phyloP scores from a whole-genome alignment of 495 filamentous ascomycete genomes.

The Penicillium cinerascens region DNA sequence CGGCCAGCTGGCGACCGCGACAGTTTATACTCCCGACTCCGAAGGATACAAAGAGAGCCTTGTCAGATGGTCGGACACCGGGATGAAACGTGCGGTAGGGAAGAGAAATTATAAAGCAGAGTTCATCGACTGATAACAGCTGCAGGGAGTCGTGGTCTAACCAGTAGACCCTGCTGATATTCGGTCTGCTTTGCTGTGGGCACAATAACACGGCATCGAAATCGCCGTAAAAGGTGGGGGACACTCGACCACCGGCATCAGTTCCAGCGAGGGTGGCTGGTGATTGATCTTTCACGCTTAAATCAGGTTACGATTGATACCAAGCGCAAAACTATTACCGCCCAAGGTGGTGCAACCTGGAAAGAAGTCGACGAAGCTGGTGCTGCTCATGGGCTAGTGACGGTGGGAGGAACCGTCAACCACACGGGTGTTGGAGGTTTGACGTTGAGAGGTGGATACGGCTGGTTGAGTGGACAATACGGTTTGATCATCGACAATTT shows the following conservation, averaged over 20 bases:
- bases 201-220: conserved; percentile 39
- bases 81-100: conserved; percentile 33
- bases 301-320: conserved; percentile 45
- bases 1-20: conserved; percentile 16
- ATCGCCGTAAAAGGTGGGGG: conserved; percentile 53
- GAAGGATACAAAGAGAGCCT: conserved; percentile 30
- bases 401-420: conserved; percentile 59
- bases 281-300: conserved; percentile 55
- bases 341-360: conserved; percentile 54
- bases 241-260: conserved; percentile 50
- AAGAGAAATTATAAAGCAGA: background rate
- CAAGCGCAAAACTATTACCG: conserved; percentile 40
- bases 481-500: conserved; percentile 55
- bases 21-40: conserved; percentile 26
- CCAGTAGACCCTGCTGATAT: conserved; percentile 37
- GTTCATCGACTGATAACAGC: background rate
- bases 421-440: conserved; percentile 58
- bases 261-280: conserved; percentile 47
- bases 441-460: conserved; percentile 57
- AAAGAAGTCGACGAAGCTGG: conserved; percentile 53
- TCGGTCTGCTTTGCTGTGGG: conserved; percentile 39
- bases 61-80: conserved; percentile 36
- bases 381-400: conserved; percentile 47
- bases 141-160: conserved; percentile 41
- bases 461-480: conserved; percentile 46